These are phyloP conservation scores for Scorias spongiosa DNA, from an alignment of 2,329 filamentous ascomycete genomes.

Conservation along the genomic window DNA sequence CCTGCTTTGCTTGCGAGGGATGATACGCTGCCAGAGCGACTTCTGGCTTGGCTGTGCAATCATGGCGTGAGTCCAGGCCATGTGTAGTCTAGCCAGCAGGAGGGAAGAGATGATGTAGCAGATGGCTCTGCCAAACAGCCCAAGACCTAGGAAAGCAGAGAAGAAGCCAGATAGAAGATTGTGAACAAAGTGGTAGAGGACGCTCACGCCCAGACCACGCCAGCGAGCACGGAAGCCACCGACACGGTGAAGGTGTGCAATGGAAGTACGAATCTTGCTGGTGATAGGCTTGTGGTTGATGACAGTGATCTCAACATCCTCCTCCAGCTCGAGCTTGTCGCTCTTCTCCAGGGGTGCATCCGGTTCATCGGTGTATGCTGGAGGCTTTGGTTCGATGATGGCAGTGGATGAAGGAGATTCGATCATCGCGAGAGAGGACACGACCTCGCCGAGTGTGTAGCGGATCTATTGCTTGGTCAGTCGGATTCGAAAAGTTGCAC, in stretches of 20 bases:
- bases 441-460: constrained; percentile 46
- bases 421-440: constrained; percentile 48
- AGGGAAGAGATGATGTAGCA: constrained; percentile 44
- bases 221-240: constrained; percentile 22
- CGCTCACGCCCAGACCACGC: constrained; percentile 20
- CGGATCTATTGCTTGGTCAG: constrained; percentile 10
- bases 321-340: constrained; percentile 23
- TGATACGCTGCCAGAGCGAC: constrained; percentile 54
- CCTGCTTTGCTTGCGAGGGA: constrained; percentile 48
- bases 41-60: constrained; percentile 52
- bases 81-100: constrained; percentile 49
- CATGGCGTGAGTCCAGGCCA: constrained; percentile 75
- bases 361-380: constrained; percentile 32
- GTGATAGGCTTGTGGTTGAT: constrained; percentile 45
- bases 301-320: constrained; percentile 27
- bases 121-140: constrained; percentile 31
- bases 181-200: constrained; percentile 21
- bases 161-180: constrained; percentile 13
- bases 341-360: constrained; percentile 28
- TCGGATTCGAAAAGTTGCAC: too few species aligned
- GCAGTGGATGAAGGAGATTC: constrained; percentile 43
- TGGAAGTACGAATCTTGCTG: constrained; percentile 40
- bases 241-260: constrained; percentile 41
- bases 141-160: constrained; percentile 25
- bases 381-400: constrained; percentile 25